Percentiles rank a stretch among this genome's conserved stretches.
phyloP scores from a whole-genome alignment of 305 asterid species.

The Ilex paraguariensis region DNA sequence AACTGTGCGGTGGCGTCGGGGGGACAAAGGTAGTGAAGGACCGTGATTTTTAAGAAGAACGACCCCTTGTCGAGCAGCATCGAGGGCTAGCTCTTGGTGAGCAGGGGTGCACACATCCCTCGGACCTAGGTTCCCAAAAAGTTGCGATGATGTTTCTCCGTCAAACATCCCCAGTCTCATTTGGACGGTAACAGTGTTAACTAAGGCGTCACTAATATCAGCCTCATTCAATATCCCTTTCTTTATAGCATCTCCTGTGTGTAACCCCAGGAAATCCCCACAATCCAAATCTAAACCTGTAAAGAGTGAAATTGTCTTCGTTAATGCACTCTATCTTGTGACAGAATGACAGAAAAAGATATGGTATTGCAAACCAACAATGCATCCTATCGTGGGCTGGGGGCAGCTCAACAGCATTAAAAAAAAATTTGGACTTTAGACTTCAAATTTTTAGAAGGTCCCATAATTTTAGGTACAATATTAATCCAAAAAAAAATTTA shows the following conservation, averaged over 20 bases:
- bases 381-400: too few relatives aligned
- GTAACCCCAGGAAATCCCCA: conserved; percentile 59
- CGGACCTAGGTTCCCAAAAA: conserved; percentile 59
- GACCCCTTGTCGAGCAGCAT: conserved; percentile 79
- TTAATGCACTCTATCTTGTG: not conserved
- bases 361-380: too few relatives aligned
- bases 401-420: too few relatives aligned
- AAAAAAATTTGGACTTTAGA: too few relatives aligned
- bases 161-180: conserved; percentile 90
- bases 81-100: conserved; percentile 70
- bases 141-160: conserved; percentile 62
- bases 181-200: conserved; percentile 61
- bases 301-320: conserved; percentile 2
- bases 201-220: conserved; percentile 46
- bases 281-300: conserved; percentile 83
- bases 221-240: conserved; percentile 53
- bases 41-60: conserved; percentile 69
- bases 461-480: too few relatives aligned
- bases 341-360: too few relatives aligned
- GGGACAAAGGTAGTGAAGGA: conserved; percentile 56
- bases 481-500: too few relatives aligned
- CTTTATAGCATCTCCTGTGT: conserved; percentile 62
- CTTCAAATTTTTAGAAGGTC: too few relatives aligned
- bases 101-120: conserved; percentile 64
- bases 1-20: conserved; percentile 40